phyloP scores from a whole-genome alignment of 164 flowering plant species.

The Umbellularia californica region DNA sequence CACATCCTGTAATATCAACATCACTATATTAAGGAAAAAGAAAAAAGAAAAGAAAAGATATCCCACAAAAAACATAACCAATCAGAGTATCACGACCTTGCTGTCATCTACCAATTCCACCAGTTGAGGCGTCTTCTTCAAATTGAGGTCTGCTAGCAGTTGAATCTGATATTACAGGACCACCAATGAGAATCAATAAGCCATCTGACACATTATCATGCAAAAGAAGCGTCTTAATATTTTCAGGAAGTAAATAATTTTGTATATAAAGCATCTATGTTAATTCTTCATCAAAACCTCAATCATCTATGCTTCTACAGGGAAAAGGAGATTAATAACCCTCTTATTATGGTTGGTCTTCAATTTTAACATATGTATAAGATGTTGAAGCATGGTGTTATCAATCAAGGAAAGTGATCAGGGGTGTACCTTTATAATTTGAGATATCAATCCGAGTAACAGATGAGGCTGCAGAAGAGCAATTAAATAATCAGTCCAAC shows the following conservation, averaged over 20 bases:
- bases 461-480: constrained; percentile 66
- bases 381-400: neutral
- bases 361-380: neutral
- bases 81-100: constrained; percentile 29
- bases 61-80: neutral
- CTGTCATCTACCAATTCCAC: constrained; percentile 80
- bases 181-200: constrained; percentile 9
- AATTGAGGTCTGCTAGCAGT: constrained; percentile 84
- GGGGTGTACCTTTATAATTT: constrained; percentile 77
- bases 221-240: neutral
- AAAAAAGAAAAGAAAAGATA: neutral
- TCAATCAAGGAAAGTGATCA: neutral
- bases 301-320: neutral
- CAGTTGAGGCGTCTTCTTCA: constrained; percentile 89
- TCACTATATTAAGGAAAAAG: neutral
- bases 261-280: neutral
- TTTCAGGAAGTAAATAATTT: neutral
- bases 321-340: too few relatives aligned
- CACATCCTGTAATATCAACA: constrained; percentile 53
- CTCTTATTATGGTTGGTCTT: too few relatives aligned
- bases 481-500: constrained; percentile 5
- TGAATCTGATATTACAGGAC: constrained; percentile 54
- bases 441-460: constrained; percentile 87
- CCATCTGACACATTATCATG: neutral
- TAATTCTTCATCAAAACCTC: neutral